These are phyloP conservation scores for Scutellaria galericulata DNA, from an alignment of 257 asterid genomes.

Conservation along the genomic window DNA sequence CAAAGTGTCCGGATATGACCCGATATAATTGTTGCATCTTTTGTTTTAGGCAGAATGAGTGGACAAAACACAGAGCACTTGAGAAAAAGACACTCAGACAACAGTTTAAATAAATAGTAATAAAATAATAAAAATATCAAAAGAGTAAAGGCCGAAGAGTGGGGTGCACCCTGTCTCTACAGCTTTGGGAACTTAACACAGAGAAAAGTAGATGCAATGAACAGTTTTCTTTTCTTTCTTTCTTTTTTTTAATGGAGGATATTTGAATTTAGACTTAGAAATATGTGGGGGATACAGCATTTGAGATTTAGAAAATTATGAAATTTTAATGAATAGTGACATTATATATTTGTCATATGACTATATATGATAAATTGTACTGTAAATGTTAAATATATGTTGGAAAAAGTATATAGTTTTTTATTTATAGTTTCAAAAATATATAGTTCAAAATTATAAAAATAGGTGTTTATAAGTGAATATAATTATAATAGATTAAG, in stretches of 20 bases:
- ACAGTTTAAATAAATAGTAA: slow-evolving; percentile 20
- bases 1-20: too few relatives aligned
- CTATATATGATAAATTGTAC: too few relatives aligned
- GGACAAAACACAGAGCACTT: slow-evolving; percentile 30
- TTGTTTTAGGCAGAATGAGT: slow-evolving; percentile 25
- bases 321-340: too few relatives aligned
- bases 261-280: too few relatives aligned
- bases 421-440: too few relatives aligned
- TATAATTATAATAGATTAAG: too few relatives aligned
- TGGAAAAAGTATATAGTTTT: too few relatives aligned
- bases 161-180: slow-evolving; percentile 38
- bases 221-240: background rate
- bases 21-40: background rate
- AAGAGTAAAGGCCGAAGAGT: slow-evolving; percentile 17
- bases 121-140: background rate
- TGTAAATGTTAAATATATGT: too few relatives aligned
- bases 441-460: too few relatives aligned
- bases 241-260: background rate
- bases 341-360: too few relatives aligned
- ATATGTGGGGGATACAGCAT: too few relatives aligned
- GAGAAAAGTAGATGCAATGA: background rate
- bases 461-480: too few relatives aligned
- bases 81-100: slow-evolving; percentile 37
- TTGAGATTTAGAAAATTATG: background rate
- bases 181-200: slow-evolving; percentile 38